These are phyloP conservation scores for Gaeumannomyces tritici DNA, from an alignment of 2,329 filamentous ascomycete species.

Conservation along the genomic window DNA sequence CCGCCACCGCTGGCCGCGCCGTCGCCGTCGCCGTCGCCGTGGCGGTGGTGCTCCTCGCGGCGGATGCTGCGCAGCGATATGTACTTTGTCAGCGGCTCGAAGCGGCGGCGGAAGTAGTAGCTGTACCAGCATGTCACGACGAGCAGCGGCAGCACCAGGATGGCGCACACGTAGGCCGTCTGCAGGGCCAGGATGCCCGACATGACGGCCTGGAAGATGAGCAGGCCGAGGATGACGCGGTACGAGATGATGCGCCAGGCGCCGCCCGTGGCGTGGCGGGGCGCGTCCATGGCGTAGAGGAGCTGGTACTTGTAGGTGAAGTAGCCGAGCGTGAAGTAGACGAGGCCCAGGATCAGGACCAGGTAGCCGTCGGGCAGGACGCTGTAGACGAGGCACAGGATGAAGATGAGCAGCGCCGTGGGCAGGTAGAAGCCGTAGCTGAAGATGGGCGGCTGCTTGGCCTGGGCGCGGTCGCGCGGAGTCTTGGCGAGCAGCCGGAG, in stretches of 20 bases:
- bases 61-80: conserved; percentile 85
- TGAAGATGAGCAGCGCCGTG: conserved; percentile 84
- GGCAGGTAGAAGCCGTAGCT: conserved; percentile 95
- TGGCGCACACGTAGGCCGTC: conserved; percentile 61
- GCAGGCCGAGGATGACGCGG: conserved; percentile 73
- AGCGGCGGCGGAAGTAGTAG: conserved; percentile 70
- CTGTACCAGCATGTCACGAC: conserved; percentile 81
- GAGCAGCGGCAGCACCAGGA: conserved; percentile 67
- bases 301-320: conserved; percentile 97
- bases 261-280: conserved; percentile 83
- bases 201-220: conserved; percentile 88
- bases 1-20: no score
- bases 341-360: conserved; percentile 70
- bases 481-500: conserved; percentile 71
- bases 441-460: conserved; percentile 76
- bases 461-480: conserved; percentile 77
- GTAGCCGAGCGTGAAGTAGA: conserved; percentile 76
- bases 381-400: conserved; percentile 92
- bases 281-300: conserved; percentile 96
- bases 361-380: conserved; percentile 71
- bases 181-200: conserved; percentile 73
- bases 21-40: conserved; percentile 18
- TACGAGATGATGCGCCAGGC: conserved; percentile 97
- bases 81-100: conserved; percentile 81
- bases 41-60: conserved; percentile 25